These are phyloP conservation scores for Dendrocalamus sinicus DNA, from an alignment of 176 grass and related monocot genomes.

Conservation along the genomic window DNA sequence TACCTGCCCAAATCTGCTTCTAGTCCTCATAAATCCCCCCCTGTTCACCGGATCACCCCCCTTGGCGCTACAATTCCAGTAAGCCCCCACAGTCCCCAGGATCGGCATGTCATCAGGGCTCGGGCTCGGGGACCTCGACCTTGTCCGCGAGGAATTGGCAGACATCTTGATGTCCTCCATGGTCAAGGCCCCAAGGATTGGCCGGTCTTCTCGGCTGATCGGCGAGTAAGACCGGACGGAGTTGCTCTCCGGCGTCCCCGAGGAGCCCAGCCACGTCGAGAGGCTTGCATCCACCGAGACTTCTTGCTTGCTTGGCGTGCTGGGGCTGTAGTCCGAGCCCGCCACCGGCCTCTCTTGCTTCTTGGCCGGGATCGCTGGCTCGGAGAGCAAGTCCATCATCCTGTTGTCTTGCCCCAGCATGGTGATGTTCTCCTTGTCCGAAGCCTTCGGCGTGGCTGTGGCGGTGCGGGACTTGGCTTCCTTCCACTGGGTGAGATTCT, in stretches of 20 bases:
- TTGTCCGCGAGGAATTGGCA: constrained; percentile 69
- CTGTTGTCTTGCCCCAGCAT: constrained; percentile 52
- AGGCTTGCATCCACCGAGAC: constrained; percentile 86
- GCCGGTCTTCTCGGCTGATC: constrained; percentile 77
- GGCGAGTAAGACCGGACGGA: constrained; percentile 54
- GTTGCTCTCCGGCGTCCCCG: constrained; percentile 53
- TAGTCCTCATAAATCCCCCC: constrained; percentile 58
- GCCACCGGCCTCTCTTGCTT: constrained; percentile 32
- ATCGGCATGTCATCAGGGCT: constrained; percentile 85
- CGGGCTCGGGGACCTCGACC: constrained; percentile 73
- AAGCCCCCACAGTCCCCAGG: constrained; percentile 82
- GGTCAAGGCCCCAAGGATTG: constrained; percentile 87
- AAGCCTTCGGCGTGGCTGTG: constrained; percentile 32
- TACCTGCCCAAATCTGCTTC: constrained; percentile 60
- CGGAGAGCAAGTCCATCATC: constrained; percentile 18
- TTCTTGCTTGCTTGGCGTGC: constrained; percentile 68
- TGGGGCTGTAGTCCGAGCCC: constrained; percentile 46
- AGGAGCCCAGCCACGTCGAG: constrained; percentile 77
- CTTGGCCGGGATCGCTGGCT: constrained; percentile 15
- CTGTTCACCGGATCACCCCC: constrained; percentile 43
- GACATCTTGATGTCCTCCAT: constrained; percentile 87
- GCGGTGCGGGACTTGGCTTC: constrained; percentile 54
- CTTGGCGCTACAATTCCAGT: constrained; percentile 64
- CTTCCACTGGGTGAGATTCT: constrained; percentile 85
- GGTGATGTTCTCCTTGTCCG: constrained; percentile 64